A percentile compares a stretch with the other conserved stretches of the same genome.
These are phyloP conservation scores for Pythium volutum DNA, from an alignment of 352 stramenopile genomes.

Conservation along the genomic window DNA sequence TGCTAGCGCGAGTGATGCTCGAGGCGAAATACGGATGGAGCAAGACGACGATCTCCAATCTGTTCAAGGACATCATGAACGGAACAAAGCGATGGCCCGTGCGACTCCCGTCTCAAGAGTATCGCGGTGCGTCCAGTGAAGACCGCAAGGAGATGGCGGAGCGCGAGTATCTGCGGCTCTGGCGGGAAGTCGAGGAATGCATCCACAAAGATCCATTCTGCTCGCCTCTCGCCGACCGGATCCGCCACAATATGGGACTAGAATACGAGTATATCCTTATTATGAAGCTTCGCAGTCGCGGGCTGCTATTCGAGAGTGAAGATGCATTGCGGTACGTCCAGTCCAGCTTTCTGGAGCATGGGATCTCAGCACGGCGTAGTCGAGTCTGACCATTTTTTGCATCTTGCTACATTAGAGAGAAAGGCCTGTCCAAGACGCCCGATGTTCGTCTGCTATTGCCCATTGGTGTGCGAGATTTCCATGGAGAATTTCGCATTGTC, in stretches of 20 bases:
- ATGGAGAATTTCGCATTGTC: conserved; percentile 57
- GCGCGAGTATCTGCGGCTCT: conserved; percentile 21
- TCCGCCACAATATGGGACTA: conserved; percentile 72
- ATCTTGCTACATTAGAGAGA: conserved; percentile 33
- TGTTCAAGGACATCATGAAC: conserved; percentile 52
- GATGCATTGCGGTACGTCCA: conserved; percentile 50
- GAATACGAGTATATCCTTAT: conserved; percentile 87
- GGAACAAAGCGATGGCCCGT: conserved; percentile 21
- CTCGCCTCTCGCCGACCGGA: conserved; percentile 71
- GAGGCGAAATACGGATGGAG: conserved; percentile 51
- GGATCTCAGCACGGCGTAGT: neutral
- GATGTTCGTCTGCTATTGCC: conserved; percentile 79
- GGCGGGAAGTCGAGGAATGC: conserved; percentile 58
- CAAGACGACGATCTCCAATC: conserved; percentile 65
- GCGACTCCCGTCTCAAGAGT: conserved; percentile 18
- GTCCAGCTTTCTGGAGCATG: neutral
- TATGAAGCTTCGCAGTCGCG: conserved; percentile 62
- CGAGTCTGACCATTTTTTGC: neutral
- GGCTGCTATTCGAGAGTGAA: conserved; percentile 82
- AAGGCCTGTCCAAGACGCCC: conserved; percentile 83
- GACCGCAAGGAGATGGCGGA: conserved; percentile 25
- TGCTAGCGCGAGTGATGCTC: conserved; percentile 61
- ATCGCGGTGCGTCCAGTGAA: neutral
- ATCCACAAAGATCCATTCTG: conserved; percentile 65
- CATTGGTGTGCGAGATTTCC: conserved; percentile 64